phyloP scores from a whole-genome alignment of 768 basidiomycete genomes.

The Udeniomyces megalosporus region DNA sequence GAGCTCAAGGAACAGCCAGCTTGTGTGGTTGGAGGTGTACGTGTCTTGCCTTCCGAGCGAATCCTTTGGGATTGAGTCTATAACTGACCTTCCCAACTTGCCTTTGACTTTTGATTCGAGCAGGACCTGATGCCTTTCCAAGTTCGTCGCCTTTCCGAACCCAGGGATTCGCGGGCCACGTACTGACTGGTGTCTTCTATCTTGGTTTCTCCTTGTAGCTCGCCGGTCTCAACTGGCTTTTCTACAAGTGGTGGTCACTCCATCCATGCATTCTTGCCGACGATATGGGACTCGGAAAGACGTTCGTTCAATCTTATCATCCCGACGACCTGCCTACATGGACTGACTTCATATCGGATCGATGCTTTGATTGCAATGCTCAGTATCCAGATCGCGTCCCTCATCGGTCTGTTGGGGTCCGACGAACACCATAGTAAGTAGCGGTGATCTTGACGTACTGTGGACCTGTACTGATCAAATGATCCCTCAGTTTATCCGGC shows the following conservation, averaged over 20 bases:
- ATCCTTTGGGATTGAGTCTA: too few relatives aligned
- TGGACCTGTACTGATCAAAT: not conserved
- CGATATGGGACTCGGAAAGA: constrained; percentile 75
- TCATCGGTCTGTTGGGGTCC: constrained; percentile 50
- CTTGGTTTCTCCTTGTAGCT: constrained; percentile 19
- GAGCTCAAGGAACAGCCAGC: constrained; percentile 41
- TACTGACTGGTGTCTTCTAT: not conserved
- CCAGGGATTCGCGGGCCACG: not conserved
- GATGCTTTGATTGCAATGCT: too few relatives aligned
- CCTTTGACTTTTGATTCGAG: not conserved
- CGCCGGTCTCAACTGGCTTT: constrained; percentile 31
- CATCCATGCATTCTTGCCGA: constrained; percentile 53
- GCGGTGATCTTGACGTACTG: too few relatives aligned
- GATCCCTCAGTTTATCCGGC: constrained; percentile 44
- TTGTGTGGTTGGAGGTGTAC: constrained; percentile 39
- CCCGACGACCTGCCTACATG: constrained; percentile 48
- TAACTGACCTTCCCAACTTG: not conserved
- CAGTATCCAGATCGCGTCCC: constrained; percentile 82
- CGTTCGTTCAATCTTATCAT: constrained; percentile 19
- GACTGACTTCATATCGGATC: too few relatives aligned
- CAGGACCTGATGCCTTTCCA: constrained; percentile 68
- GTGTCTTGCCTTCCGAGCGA: not conserved
- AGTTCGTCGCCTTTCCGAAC: constrained; percentile 31
- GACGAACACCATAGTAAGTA: constrained; percentile 31
- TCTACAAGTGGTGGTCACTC: constrained; percentile 32